Evolutionary conservation across 1,139 yeast genomes (phyloP).

Genomic region (Candida anutae): DNA sequence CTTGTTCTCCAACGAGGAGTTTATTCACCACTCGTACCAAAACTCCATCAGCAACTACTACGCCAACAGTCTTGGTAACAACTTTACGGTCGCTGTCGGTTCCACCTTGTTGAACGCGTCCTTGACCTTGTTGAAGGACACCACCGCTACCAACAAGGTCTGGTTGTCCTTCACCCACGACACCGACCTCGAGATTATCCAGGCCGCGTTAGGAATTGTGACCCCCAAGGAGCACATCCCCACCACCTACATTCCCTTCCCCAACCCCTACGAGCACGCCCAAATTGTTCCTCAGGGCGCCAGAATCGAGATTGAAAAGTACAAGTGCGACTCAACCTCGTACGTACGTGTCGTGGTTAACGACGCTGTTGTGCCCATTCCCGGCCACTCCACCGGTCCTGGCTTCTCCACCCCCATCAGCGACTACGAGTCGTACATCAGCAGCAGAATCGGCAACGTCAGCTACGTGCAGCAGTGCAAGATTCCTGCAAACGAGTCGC

Average conservation of each 20-base stretch:
- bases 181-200: slow-evolving; percentile 21
- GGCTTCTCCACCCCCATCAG: slow-evolving; percentile 24
- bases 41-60: slow-evolving; percentile 41
- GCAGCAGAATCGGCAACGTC: slow-evolving; percentile 12
- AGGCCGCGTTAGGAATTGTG: slow-evolving; percentile 18
- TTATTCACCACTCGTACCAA: slow-evolving; percentile 34
- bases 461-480: slow-evolving; percentile 14
- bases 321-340: slow-evolving; percentile 13
- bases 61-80: slow-evolving; percentile 44
- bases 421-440: slow-evolving; percentile 15
- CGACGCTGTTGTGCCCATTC: slow-evolving; percentile 22
- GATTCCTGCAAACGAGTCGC: slow-evolving; percentile 9
- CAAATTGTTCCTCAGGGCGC: slow-evolving; percentile 23
- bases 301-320: slow-evolving; percentile 20
- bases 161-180: slow-evolving; percentile 23
- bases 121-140: slow-evolving; percentile 29
- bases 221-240: slow-evolving; percentile 15
- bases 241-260: slow-evolving; percentile 16
- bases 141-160: slow-evolving; percentile 13
- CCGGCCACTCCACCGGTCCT: slow-evolving; percentile 21
- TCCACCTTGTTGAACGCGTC: slow-evolving; percentile 45
- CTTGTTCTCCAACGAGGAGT: slow-evolving; percentile 45
- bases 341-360: slow-evolving; percentile 21
- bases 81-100: slow-evolving; percentile 34
- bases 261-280: slow-evolving; percentile 19